Conservation (phyloP, 2,329 filamentous ascomycete species). For the Graphiopsis chlorocephala region DNA sequence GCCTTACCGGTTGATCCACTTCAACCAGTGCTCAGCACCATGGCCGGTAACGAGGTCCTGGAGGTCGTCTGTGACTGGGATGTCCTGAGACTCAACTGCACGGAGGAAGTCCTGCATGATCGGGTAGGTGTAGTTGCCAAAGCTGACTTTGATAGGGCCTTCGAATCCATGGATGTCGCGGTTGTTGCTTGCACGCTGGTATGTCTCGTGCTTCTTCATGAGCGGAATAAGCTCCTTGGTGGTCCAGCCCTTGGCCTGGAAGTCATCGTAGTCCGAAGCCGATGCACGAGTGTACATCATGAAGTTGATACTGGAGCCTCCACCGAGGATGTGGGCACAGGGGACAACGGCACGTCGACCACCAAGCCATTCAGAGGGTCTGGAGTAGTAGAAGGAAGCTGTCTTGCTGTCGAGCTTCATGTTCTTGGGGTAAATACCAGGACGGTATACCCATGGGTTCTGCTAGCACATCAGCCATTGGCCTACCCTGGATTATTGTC, state of each 20-base stretch:
- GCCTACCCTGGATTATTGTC: not conserved
- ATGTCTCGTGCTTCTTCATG: slow-evolving; percentile 26
- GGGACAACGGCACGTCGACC: slow-evolving; percentile 40
- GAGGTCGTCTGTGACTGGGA: slow-evolving; percentile 59
- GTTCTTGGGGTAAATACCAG: slow-evolving; percentile 49
- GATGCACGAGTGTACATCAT: slow-evolving; percentile 32
- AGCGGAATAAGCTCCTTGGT: slow-evolving; percentile 22
- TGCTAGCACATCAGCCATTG: slow-evolving; percentile 35
- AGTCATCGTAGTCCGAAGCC: slow-evolving; percentile 23
- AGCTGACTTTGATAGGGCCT: slow-evolving; percentile 22
- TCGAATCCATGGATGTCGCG: slow-evolving; percentile 20
- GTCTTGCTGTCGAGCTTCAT: slow-evolving; percentile 48
- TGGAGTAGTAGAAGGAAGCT: slow-evolving; percentile 50
- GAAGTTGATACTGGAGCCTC: slow-evolving; percentile 46
- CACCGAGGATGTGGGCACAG: slow-evolving; percentile 55
- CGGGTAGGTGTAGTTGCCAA: slow-evolving; percentile 32
- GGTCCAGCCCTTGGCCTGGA: slow-evolving; percentile 23
- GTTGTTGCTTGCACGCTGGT: slow-evolving; percentile 38
- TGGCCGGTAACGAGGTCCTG: slow-evolving; percentile 28
- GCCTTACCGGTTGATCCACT: slow-evolving; percentile 48
- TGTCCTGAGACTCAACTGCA: slow-evolving; percentile 69
- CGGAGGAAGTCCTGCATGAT: slow-evolving; percentile 14
- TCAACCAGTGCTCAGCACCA: slow-evolving; percentile 50
- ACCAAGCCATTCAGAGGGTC: slow-evolving; percentile 43
- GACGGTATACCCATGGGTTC: slow-evolving; percentile 70